These are phyloP conservation scores for Fagopyrum homotropicum DNA, from an alignment of 148 eudicot genomes.

Conservation along the genomic window DNA sequence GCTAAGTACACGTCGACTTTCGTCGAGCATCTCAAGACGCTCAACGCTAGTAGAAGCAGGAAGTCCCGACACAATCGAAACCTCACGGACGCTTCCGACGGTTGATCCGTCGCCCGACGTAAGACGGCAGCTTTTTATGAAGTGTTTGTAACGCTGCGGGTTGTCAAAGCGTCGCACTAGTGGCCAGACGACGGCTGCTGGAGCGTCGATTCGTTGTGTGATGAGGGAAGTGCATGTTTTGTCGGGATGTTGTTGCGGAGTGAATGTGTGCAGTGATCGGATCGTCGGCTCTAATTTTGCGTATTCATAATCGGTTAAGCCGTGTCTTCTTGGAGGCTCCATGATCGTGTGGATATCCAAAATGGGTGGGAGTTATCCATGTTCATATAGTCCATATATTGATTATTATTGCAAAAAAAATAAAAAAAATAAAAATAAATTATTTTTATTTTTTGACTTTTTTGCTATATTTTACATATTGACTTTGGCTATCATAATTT, in stretches of 20 bases:
- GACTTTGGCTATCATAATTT: background rate
- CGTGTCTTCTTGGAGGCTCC: constrained; percentile 26
- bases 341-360: background rate
- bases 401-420: background rate
- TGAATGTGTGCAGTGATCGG: constrained; percentile 47
- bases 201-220: constrained; percentile 71
- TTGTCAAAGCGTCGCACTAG: constrained; percentile 61
- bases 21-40: constrained; percentile 63
- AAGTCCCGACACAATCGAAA: constrained; percentile 67
- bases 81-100: constrained; percentile 65
- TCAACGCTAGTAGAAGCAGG: constrained; percentile 80
- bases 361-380: background rate
- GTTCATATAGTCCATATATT: background rate
- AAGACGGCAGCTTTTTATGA: constrained; percentile 66
- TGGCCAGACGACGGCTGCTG: constrained; percentile 56
- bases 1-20: constrained; percentile 48
- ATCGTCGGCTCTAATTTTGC: constrained; percentile 41
- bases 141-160: constrained; percentile 83
- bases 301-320: constrained; percentile 48
- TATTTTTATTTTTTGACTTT: too few relatives aligned
- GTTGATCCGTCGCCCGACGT: constrained; percentile 39
- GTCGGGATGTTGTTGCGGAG: constrained; percentile 25
- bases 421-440: too few relatives aligned
- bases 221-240: constrained; percentile 71
- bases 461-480: background rate